Conservation (phyloP, 2,329 filamentous ascomycete genomes). For the Cadophora sp. region DNA sequence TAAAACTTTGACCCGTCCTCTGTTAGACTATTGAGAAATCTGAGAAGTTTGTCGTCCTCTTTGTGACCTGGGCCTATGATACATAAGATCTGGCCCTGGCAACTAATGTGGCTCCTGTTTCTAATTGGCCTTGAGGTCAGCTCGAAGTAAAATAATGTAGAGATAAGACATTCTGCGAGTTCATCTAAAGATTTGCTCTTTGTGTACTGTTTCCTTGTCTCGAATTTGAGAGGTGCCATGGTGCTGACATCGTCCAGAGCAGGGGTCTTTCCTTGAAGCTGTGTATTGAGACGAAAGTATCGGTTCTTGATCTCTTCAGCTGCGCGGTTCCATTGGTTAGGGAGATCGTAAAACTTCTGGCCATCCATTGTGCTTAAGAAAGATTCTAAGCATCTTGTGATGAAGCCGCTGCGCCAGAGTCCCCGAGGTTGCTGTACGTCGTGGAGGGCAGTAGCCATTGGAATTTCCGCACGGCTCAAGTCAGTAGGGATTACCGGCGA, state of each 20-base stretch:
- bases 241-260: slow-evolving; percentile 1
- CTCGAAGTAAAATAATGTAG: neutral
- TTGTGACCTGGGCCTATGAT: slow-evolving; percentile 1
- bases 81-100: slow-evolving; percentile 3
- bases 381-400: slow-evolving; percentile 11
- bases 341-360: slow-evolving; percentile 1
- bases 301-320: neutral
- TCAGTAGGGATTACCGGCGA: neutral
- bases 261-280: neutral
- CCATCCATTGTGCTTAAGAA: slow-evolving; percentile 7
- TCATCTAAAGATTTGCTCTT: slow-evolving; percentile 2
- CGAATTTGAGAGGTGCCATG: neutral
- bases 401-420: slow-evolving; percentile 8
- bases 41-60: neutral
- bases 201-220: neutral
- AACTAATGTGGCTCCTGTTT: slow-evolving; percentile 1
- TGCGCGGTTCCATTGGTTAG: slow-evolving; percentile 3
- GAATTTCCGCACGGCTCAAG: neutral
- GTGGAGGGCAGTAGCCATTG: slow-evolving; percentile 2
- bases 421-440: slow-evolving; percentile 3
- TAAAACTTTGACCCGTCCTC: slow-evolving; percentile 2
- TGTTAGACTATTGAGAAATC: neutral
- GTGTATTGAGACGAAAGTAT: slow-evolving; percentile 1
- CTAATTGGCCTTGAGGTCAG: neutral
- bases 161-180: neutral